Evolutionary conservation across 768 basidiomycete species (phyloP).

Genomic region (Boletus sp.): DNA sequence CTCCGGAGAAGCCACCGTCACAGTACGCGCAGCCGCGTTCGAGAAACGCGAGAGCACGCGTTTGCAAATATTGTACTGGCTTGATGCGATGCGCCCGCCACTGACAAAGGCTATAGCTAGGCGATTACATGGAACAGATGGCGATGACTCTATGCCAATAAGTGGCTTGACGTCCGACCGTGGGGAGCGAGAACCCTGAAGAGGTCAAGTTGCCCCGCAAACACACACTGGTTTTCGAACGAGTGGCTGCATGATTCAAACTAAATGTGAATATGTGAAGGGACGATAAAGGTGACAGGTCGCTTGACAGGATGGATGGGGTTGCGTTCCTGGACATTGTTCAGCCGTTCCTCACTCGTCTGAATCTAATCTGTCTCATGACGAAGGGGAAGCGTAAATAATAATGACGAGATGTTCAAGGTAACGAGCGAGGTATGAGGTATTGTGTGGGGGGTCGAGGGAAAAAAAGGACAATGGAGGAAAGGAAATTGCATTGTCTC

Average conservation of each 20-base stretch:
- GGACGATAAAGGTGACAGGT: neutral
- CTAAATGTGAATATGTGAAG: neutral
- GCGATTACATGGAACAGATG: neutral
- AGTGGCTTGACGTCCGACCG: neutral
- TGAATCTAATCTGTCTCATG: conserved; percentile 5
- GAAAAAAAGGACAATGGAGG: neutral
- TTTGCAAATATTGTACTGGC: no score
- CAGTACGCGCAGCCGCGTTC: no score
- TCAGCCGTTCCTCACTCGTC: conserved; percentile 1
- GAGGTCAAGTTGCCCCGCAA: no score
- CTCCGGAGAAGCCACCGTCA: no score
- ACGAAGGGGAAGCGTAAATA: neutral
- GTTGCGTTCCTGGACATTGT: conserved; percentile 14
- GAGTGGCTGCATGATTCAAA: no score
- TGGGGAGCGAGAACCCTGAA: no score
- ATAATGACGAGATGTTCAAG: conserved; percentile 7
- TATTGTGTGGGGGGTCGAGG: neutral
- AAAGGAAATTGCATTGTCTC: conserved; percentile 5
- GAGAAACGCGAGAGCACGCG: no score
- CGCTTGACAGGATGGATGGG: neutral
- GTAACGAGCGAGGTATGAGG: neutral
- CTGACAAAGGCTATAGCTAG: no score
- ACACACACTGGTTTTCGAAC: no score
- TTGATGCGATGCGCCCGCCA: neutral
- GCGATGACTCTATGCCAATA: neutral